These are phyloP conservation scores for Flaveria ramosissima DNA, from an alignment of 129 eudicot genomes.

Conservation along the genomic window DNA sequence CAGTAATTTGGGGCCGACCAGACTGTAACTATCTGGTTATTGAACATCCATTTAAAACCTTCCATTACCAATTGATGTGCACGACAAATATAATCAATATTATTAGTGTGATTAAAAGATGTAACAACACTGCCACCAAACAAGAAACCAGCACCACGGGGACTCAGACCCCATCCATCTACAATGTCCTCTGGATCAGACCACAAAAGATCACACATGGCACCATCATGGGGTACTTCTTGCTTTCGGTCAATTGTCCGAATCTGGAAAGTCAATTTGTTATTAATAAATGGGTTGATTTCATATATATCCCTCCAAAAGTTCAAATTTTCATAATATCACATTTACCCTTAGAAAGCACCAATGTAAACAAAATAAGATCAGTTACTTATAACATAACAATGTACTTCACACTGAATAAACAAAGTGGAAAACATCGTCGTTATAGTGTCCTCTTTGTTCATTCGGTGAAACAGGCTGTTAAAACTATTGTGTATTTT, in stretches of 20 bases:
- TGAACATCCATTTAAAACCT: conserved; percentile 98
- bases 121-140: conserved; percentile 94
- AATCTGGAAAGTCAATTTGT: conserved; percentile 51
- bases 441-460: neutral
- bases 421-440: neutral
- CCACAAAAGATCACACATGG: conserved; percentile 98
- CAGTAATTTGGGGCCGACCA: conserved; percentile 99
- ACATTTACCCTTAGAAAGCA: neutral
- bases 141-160: conserved; percentile 98
- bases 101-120: conserved; percentile 79
- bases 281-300: neutral
- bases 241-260: conserved; percentile 95
- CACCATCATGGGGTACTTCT: conserved; percentile 99
- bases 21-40: conserved; percentile 92
- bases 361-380: neutral
- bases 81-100: conserved; percentile 89
- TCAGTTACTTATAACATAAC: neutral
- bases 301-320: neutral
- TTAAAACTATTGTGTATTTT: neutral
- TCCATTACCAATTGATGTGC: conserved; percentile 99
- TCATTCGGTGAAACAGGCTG: neutral
- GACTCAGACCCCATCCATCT: conserved; percentile 99
- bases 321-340: neutral
- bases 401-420: neutral
- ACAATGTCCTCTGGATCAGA: conserved; percentile 97